Percentiles rank a stretch among this genome's conserved stretches.
phyloP scores from a whole-genome alignment of 2,329 filamentous ascomycete species.

The Claviceps sorghi region DNA sequence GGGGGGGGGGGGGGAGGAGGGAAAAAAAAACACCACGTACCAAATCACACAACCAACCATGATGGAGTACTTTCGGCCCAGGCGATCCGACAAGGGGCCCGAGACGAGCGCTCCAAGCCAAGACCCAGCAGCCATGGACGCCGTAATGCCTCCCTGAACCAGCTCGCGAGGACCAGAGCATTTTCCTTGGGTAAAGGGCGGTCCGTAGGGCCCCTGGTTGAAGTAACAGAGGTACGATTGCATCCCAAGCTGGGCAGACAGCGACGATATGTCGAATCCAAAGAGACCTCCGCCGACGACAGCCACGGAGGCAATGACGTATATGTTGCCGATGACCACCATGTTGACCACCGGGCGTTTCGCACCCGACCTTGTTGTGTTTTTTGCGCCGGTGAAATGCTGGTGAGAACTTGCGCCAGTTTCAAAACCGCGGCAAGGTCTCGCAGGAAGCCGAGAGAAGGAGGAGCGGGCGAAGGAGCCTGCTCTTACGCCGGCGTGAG shows the following conservation, averaged over 20 bases:
- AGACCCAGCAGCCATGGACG: slow-evolving; percentile 36
- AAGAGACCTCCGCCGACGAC: slow-evolving; percentile 30
- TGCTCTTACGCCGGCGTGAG: neutral
- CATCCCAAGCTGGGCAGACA: slow-evolving; percentile 30
- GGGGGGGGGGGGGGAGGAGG: no score
- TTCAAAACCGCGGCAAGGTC: neutral
- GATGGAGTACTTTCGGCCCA: slow-evolving; percentile 35
- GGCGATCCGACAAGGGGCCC: slow-evolving; percentile 33
- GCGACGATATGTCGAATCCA: slow-evolving; percentile 56
- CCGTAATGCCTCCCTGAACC: slow-evolving; percentile 36
- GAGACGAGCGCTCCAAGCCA: slow-evolving; percentile 34
- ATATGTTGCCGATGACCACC: slow-evolving; percentile 19
- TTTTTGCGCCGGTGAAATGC: neutral
- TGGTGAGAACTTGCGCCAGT: neutral
- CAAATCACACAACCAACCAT: slow-evolving; percentile 35
- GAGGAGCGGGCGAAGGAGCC: neutral
- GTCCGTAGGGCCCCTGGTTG: slow-evolving; percentile 20
- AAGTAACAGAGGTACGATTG: slow-evolving; percentile 25
- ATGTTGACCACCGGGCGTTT: slow-evolving; percentile 8
- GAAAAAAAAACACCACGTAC: slow-evolving; percentile 19
- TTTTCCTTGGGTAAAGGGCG: slow-evolving; percentile 15
- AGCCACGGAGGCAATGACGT: slow-evolving; percentile 21
- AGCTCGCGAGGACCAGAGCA: slow-evolving; percentile 24
- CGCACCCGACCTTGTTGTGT: neutral
- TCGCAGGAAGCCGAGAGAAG: neutral